Base-by-base conservation (phyloP, 2,329 filamentous ascomycete species). In the Fusarium solani-melongenae region DNA sequence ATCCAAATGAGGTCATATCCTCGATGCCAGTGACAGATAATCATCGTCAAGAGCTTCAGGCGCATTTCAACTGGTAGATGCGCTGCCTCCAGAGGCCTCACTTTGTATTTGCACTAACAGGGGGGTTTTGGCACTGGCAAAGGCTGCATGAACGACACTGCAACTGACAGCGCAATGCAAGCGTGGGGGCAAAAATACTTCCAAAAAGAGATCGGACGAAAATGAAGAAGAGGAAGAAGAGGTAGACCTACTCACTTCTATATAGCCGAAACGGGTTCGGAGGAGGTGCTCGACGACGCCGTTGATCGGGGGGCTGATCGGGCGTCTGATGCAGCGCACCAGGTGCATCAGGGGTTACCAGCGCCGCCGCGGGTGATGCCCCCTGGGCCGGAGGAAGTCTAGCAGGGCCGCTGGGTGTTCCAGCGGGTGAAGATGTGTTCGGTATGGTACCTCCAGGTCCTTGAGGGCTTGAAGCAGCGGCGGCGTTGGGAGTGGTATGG, bases 221-320 rank as follows among this genome's bases (percentile, higher is more conserved):
- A 56, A 24, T 24, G 22, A 22, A 39, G 46, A 27, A 36, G 22
- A 38, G 49, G 29, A 24, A 17, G 39, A 34, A 38, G 39, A 33
- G 24, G 8, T 29, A 24, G 14, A 38, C 33, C 17, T 53, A 81
- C 82, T 82, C 66, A 83, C 82, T 78, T 73, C 81, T 77, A 60
- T 83, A 81, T 3, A 83, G 73, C 20, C 82, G 81, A 68, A 83
- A 83, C 0, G 82, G 82, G 76, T 83, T 81, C 41, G 79, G 79
- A 29, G 78, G 78, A 24, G 81, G 81, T 46, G 72, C 78, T 59
- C 70, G 70, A 38, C 74, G 75, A 38, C 70, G 75, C 67, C 69
- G 75, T 66, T 69, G 72, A 36, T 76, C 72, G 24, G 73, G 71
- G 31, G 71, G 72, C 38, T 79, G 76, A 44, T 81, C 77, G 24